phyloP scores from a whole-genome alignment of 164 flowering plant genomes.

The Tinospora cordifolia region DNA sequence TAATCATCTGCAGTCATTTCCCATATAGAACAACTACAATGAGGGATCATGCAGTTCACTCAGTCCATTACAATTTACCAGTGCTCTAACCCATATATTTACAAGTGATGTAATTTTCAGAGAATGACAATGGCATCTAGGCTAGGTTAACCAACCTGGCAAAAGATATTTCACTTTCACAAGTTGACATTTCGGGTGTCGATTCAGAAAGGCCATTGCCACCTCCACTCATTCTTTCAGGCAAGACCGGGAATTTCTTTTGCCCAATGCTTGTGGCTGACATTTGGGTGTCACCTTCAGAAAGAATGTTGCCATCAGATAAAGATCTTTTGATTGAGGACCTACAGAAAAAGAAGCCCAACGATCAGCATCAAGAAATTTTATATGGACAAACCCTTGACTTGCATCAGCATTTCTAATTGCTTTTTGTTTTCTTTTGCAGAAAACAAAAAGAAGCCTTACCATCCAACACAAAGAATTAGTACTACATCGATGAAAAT shows the following conservation, averaged over 20 bases:
- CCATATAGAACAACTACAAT: neutral
- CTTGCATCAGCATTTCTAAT: too few relatives aligned
- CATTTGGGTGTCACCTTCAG: constrained; percentile 40
- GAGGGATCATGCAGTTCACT: neutral
- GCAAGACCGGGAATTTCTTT: constrained; percentile 25
- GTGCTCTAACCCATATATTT: neutral
- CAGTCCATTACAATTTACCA: neutral
- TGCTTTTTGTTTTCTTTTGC: too few relatives aligned
- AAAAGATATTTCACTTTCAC: constrained; percentile 38
- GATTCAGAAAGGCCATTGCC: constrained; percentile 51
- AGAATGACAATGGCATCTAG: neutral
- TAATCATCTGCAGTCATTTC: neutral
- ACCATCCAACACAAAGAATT: too few relatives aligned
- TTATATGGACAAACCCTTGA: neutral
- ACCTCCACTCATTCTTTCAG: constrained; percentile 27
- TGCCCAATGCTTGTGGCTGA: constrained; percentile 24
- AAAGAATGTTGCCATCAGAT: constrained; percentile 76
- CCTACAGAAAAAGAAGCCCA: constrained; percentile 30
- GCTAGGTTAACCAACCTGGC: constrained; percentile 40
- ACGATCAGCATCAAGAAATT: neutral
- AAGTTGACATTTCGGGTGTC: constrained; percentile 54
- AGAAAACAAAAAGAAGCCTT: too few relatives aligned
- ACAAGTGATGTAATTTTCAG: neutral
- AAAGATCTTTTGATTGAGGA: constrained; percentile 66
- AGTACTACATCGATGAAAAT: too few relatives aligned